Conservation (phyloP, 331 rosid species). For the Acacia concinna region DNA sequence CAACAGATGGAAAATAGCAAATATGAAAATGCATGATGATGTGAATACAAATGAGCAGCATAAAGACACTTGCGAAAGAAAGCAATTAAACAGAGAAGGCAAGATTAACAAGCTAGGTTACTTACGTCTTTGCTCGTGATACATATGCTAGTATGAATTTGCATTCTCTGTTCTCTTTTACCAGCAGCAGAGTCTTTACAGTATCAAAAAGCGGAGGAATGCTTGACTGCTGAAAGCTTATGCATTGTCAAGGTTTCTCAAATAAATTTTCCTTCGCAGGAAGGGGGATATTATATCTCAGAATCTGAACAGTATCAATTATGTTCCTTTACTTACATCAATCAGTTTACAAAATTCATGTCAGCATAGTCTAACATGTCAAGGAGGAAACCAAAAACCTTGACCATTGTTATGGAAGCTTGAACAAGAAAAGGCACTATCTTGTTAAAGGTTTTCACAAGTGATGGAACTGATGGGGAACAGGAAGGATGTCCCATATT, state of each 20-base stretch:
- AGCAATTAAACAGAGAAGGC: conserved; percentile 12
- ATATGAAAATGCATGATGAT: conserved; percentile 1
- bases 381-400: not conserved
- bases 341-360: not conserved
- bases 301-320: conserved; percentile 20
- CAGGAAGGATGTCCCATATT: not conserved
- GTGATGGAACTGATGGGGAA: conserved; percentile 17
- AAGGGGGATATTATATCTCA: not conserved
- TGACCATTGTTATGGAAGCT: not conserved
- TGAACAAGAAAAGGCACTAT: not conserved
- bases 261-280: not conserved
- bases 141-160: conserved; percentile 91
- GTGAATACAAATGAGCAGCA: conserved; percentile 5
- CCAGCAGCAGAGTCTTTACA: conserved; percentile 65
- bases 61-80: conserved; percentile 1
- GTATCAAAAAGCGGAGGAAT: conserved; percentile 69
- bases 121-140: conserved; percentile 80
- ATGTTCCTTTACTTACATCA: not conserved
- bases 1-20: conserved; percentile 13
- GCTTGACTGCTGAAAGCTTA: conserved; percentile 91
- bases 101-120: conserved; percentile 15
- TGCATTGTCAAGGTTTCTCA: conserved; percentile 58
- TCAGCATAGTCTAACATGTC: not conserved
- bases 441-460: not conserved
- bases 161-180: conserved; percentile 57